phyloP scores from a whole-genome alignment of 2,329 filamentous ascomycete genomes.

The Diaporthe ampelina region DNA sequence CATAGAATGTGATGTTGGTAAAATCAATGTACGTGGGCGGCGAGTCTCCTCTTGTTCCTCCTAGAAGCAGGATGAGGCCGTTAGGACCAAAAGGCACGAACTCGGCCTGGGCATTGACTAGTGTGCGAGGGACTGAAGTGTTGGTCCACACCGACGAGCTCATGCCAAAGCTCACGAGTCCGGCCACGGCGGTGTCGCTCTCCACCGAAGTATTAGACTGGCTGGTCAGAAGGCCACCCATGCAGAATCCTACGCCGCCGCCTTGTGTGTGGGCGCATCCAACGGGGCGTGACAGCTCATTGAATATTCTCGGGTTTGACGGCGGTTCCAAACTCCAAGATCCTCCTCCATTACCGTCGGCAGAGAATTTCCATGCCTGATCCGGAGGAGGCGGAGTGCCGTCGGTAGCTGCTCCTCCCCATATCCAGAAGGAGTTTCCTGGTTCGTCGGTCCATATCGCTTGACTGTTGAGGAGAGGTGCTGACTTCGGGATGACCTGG shows the following conservation, averaged over 20 bases:
- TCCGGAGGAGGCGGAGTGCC: conserved; percentile 45
- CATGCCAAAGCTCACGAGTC: conserved; percentile 52
- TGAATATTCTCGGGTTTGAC: conserved; percentile 50
- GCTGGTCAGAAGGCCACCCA: conserved; percentile 49
- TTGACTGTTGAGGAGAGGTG: conserved; percentile 50
- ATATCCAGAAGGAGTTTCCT: conserved; percentile 51
- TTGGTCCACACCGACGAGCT: conserved; percentile 50
- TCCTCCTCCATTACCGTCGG: conserved; percentile 15
- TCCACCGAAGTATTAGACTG: conserved; percentile 46
- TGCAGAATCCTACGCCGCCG: conserved; percentile 48
- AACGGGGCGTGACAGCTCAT: conserved; percentile 52
- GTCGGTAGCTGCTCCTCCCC: conserved; percentile 50
- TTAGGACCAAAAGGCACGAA: conserved; percentile 52
- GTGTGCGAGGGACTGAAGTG: conserved; percentile 47
- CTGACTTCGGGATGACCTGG: conserved; percentile 48
- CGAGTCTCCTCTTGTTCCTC: conserved; percentile 47
- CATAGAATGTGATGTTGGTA: conserved; percentile 50
- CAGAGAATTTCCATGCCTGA: conserved; percentile 48
- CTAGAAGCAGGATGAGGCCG: conserved; percentile 52
- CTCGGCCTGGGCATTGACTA: conserved; percentile 49
- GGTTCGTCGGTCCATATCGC: conserved; percentile 51
- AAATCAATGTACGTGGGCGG: conserved; percentile 45
- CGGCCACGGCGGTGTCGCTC: conserved; percentile 44
- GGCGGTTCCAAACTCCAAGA: conserved; percentile 32
- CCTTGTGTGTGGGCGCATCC: conserved; percentile 48